Base-by-base conservation (phyloP, 768 basidiomycete species). In the Scleroderma citrinum region DNA sequence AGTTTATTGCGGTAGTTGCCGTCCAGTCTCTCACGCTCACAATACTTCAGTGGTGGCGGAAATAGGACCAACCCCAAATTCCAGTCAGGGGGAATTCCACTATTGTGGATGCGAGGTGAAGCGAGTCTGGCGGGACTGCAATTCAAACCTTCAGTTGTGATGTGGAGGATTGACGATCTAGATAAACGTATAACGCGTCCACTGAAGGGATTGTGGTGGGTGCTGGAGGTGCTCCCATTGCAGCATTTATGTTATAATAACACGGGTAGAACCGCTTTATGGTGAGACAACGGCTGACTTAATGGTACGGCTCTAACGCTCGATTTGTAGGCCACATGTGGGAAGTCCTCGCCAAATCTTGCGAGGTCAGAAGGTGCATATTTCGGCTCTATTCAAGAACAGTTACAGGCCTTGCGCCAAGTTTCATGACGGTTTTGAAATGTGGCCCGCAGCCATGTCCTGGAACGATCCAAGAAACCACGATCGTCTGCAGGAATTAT, bases 81-180 rank as follows among this genome's bases (percentile, higher is more conserved):
- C 14, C 63, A 59, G 14, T 67, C 59, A 3, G 61, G 57, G 7
- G 57, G 59, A 30, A 58, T 63, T 36, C 61, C 66, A 2, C 36
- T 66, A 13, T 19, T 66, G 20, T 66, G 66, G 64, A 66, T 66
- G 66, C 59, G 66, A 1, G 58, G 56, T 43, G 62, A 66, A 48
- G 64, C 63, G 26, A 50, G 63, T 13, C 26, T 47, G 16, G 65
- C 57, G 5, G 65, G 57, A 11, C 50, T 65, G 21, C 17, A 42
- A 24, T 55, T 67, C 50, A 10, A 54, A 7, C 56, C 57, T 13
- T 55, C 48, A 14, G 56, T 61, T 19, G 50, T 67, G 24, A 55
- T 57, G 48, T 67, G 66, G 61, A 67, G 52, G 50, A 52, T 58
- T 5, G 56, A 56, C 16, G 65, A 65, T 30, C 38, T 66, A 23